Evolutionary conservation across 2,329 filamentous ascomycete genomes (phyloP).

Genomic region (Malbranchea zuffiana): DNA sequence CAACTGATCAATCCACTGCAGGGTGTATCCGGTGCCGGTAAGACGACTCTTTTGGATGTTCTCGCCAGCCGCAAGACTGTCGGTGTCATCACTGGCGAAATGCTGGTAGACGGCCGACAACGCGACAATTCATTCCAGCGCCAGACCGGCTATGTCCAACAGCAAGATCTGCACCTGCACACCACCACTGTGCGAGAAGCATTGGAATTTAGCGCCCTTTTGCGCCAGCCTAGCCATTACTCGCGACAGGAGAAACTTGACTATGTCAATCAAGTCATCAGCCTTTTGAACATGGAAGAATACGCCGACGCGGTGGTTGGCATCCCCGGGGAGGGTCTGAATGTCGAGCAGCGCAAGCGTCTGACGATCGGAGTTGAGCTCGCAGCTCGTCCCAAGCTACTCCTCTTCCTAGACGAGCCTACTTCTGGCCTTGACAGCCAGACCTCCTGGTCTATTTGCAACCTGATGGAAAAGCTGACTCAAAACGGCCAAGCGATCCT

Average conservation of each 20-base stretch:
- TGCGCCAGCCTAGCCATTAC: conserved; percentile 68
- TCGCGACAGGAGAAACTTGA: conserved; percentile 64
- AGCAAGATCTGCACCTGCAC: conserved; percentile 78
- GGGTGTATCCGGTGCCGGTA: conserved; percentile 80
- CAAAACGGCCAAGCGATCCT: conserved; percentile 87
- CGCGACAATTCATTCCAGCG: conserved; percentile 71
- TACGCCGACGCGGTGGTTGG: conserved; percentile 90
- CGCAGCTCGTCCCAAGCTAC: conserved; percentile 74
- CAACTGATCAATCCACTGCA: conserved; percentile 30
- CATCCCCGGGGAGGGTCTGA: conserved; percentile 65
- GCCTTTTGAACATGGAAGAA: conserved; percentile 77
- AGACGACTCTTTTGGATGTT: conserved; percentile 79
- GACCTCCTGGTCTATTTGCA: conserved; percentile 82
- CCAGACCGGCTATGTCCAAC: conserved; percentile 66
- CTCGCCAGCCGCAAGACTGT: conserved; percentile 75
- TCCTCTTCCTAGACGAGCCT: conserved; percentile 88
- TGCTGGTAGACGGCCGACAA: conserved; percentile 65
- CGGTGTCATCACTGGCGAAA: conserved; percentile 81
- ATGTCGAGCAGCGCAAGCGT: conserved; percentile 56
- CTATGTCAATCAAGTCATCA: conserved; percentile 84
- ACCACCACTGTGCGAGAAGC: conserved; percentile 83
- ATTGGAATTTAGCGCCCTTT: conserved; percentile 69
- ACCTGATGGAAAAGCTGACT: conserved; percentile 77
- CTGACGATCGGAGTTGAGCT: conserved; percentile 91
- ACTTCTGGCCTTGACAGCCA: conserved; percentile 89